phyloP scores from a whole-genome alignment of 257 asterid genomes.

The Scutellaria minor region DNA sequence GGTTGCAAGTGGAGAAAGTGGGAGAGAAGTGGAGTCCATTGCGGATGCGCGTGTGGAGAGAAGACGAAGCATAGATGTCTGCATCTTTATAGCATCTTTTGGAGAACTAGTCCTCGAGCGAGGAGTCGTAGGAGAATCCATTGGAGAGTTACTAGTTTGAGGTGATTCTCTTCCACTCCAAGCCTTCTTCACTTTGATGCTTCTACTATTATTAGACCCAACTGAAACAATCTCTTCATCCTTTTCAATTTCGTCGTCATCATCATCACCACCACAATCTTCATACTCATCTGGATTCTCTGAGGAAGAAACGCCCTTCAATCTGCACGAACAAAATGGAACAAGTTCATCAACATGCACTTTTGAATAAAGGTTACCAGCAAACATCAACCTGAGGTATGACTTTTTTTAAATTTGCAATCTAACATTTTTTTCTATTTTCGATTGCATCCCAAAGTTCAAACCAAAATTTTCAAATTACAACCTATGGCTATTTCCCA shows the following conservation, averaged over 20 bases:
- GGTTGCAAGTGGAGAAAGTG: slow-evolving; percentile 18
- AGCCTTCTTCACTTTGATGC: slow-evolving; percentile 40
- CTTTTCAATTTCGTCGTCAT: background rate
- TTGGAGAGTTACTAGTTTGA: slow-evolving; percentile 41
- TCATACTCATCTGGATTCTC: slow-evolving; percentile 55
- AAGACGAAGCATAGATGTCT: slow-evolving; percentile 58
- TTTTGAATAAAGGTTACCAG: too few species aligned
- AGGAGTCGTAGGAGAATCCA: slow-evolving; percentile 53
- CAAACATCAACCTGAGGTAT: too few species aligned
- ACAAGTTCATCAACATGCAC: background rate
- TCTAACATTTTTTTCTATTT: too few species aligned
- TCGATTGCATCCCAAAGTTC: too few species aligned
- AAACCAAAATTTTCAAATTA: too few species aligned
- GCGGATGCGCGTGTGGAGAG: slow-evolving; percentile 60
- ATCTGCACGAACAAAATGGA: slow-evolving; percentile 44
- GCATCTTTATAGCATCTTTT: slow-evolving; percentile 43
- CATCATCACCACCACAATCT: slow-evolving; percentile 38
- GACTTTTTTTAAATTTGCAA: too few species aligned
- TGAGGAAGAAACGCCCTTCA: slow-evolving; percentile 37
- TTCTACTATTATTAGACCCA: slow-evolving; percentile 36
- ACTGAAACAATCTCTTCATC: slow-evolving; percentile 18
- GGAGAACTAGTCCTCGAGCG: slow-evolving; percentile 55
- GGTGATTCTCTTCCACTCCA: slow-evolving; percentile 51
- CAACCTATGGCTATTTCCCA: too few species aligned
- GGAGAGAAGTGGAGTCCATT: slow-evolving; percentile 54